Evolutionary conservation across 805 yeast species (phyloP).

Genomic region (Monosporozyma aquatica): DNA sequence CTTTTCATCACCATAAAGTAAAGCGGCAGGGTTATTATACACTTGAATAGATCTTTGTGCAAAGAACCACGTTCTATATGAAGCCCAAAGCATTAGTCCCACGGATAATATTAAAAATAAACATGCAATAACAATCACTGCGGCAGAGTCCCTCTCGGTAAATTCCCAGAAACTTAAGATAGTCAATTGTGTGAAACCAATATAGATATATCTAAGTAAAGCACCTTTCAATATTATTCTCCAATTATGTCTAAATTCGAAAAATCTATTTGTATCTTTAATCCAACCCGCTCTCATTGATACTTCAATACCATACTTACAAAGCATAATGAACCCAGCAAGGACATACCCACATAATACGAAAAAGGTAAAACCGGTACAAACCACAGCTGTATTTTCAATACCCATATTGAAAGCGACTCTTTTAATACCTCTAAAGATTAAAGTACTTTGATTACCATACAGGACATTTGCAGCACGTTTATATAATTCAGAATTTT

Average conservation of each 20-base stretch:
- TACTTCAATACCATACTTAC: slow-evolving; percentile 44
- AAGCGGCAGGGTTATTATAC: slow-evolving; percentile 76
- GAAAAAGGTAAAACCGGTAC: slow-evolving; percentile 82
- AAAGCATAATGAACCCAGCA: slow-evolving; percentile 47
- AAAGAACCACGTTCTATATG: slow-evolving; percentile 52
- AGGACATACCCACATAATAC: slow-evolving; percentile 70
- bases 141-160: slow-evolving; percentile 72
- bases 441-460: slow-evolving; percentile 52
- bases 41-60: slow-evolving; percentile 52
- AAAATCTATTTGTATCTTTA: slow-evolving; percentile 36
- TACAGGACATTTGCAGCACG: slow-evolving; percentile 34
- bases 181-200: slow-evolving; percentile 76
- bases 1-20: slow-evolving; percentile 67
- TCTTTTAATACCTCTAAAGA: slow-evolving; percentile 81
- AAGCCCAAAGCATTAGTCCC: slow-evolving; percentile 54
- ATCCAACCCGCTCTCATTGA: slow-evolving; percentile 41
- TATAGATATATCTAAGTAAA: slow-evolving; percentile 63
- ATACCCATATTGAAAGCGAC: slow-evolving; percentile 67
- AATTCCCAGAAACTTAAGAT: slow-evolving; percentile 84
- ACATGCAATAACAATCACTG: slow-evolving; percentile 73
- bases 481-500: slow-evolving; percentile 23
- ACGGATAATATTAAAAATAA: slow-evolving; percentile 55
- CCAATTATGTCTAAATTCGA: slow-evolving; percentile 48
- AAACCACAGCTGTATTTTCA: slow-evolving; percentile 74
- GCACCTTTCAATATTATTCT: slow-evolving; percentile 62